Base-by-base conservation (phyloP, 31 red algal species). In the Bonnemaisonia californica region DNA sequence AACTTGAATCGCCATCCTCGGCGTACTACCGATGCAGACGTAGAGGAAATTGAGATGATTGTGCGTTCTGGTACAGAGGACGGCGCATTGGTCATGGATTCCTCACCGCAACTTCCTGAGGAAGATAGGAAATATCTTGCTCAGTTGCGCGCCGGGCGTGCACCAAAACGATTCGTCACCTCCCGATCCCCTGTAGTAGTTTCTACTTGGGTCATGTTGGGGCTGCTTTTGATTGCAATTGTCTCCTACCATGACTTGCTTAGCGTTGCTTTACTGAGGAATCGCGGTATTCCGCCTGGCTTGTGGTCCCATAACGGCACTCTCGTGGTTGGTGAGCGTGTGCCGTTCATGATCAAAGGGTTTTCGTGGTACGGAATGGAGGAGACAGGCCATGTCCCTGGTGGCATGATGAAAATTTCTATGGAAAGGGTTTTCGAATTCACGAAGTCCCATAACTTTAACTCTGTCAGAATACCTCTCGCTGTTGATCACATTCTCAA, bases 311-410 rank as follows among this genome's bases (percentile, higher is more conserved):
- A 54, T 18, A 26, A 79, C 65, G 85, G 85, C 12, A 12, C 62
- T 4, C 75, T 88, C 51, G 63, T 77, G 23, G 75, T 80, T 29
- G 85, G 85, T 19, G 45, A 86, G 31, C 37, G 72, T 51, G 73
- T 61, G 19, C 85, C 64, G 4, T 88, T 88, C 54, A 24, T 41
- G 24, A 79, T 88, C 47, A 88, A 88, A 54, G 85, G 85, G n/a
- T 80, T 88, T 39, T 88, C 85, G 48, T 88, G 85, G 85, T 88
- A 73, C 66, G 85, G 85, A 3, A 70, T 88, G 33, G 85, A 88
- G 54, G 76, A 71, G 54, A 29, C 62, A 3, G 32, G 28, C 16
- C 39, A 48, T 31, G 51, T 80, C 27, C 85, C 85, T 18, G 76
- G 66, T 23, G 85, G 85, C 24, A 34, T 88, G 48, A 51, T 38